Percentiles rank a stretch among this genome's conserved stretches.
These are phyloP conservation scores for Arthromyces matolae DNA, from an alignment of 768 basidiomycete genomes.

Conservation along the genomic window DNA sequence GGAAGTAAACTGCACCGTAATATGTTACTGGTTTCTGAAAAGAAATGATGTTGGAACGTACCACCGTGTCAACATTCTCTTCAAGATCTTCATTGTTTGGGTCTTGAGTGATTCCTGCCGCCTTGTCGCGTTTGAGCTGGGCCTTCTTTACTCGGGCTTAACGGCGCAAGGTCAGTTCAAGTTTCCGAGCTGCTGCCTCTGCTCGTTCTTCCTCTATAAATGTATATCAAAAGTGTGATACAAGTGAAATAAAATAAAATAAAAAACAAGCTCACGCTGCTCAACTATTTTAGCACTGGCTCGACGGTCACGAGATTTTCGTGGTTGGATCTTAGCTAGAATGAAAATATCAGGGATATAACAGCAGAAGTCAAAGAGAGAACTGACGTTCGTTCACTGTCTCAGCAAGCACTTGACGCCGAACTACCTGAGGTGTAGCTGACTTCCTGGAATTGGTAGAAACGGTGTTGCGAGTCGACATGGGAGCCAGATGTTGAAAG, in stretches of 20 bases:
- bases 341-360: no score
- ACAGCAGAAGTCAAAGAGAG: no score
- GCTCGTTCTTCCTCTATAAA: not conserved
- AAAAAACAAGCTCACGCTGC: not conserved
- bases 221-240: not conserved
- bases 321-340: no score
- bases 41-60: not conserved
- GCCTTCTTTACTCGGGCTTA: not conserved
- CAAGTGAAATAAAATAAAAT: not conserved
- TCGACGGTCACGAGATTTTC: not conserved
- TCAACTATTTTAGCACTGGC: conserved; percentile 1
- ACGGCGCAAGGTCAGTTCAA: not conserved
- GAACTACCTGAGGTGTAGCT: no score
- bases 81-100: not conserved
- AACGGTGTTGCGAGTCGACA: no score
- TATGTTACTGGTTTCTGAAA: not conserved
- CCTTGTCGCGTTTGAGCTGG: not conserved
- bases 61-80: not conserved
- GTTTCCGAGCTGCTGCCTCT: not conserved
- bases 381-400: not conserved
- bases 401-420: no score
- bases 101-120: conserved; percentile 6
- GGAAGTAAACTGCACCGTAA: not conserved
- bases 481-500: no score
- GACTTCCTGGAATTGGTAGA: no score